These are phyloP conservation scores for Elsinoe australis DNA, from an alignment of 2,329 filamentous ascomycete species.

Conservation along the genomic window DNA sequence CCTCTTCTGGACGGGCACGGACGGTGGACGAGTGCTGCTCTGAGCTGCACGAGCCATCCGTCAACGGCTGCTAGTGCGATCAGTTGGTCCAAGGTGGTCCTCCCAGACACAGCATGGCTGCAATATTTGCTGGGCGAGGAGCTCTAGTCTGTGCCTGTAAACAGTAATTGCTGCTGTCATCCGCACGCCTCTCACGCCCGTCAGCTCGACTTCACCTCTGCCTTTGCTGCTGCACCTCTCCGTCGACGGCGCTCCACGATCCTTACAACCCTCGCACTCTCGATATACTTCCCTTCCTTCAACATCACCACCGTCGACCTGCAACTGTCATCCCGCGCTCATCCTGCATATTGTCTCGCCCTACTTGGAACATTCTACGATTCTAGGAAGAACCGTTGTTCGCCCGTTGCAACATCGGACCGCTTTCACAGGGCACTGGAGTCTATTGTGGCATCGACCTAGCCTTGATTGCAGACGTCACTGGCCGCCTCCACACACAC, in stretches of 20 bases:
- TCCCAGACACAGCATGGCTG: background rate
- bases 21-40: slow-evolving; percentile 14
- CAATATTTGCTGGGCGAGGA: background rate
- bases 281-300: background rate
- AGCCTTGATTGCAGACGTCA: background rate
- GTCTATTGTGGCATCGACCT: background rate
- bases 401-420: slow-evolving; percentile 11
- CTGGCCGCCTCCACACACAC: slow-evolving; percentile 1
- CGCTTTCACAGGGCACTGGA: slow-evolving; percentile 1
- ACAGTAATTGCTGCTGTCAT: background rate
- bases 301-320: no score
- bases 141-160: background rate
- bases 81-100: slow-evolving; percentile 9
- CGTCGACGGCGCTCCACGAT: no score
- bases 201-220: background rate
- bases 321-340: slow-evolving; percentile 1
- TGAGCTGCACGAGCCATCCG: slow-evolving; percentile 16
- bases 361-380: slow-evolving; percentile 14
- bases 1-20: slow-evolving; percentile 9
- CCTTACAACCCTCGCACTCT: no score
- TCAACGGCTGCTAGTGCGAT: slow-evolving; percentile 17
- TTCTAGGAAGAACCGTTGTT: slow-evolving; percentile 11
- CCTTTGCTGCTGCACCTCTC: no score
- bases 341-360: slow-evolving; percentile 13
- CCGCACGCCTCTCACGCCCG: background rate